A percentile compares a stretch with the other conserved stretches of the same genome.
Evolutionary conservation across 2,329 filamentous ascomycete genomes (phyloP).

Genomic region (Talaromyces sp.): DNA sequence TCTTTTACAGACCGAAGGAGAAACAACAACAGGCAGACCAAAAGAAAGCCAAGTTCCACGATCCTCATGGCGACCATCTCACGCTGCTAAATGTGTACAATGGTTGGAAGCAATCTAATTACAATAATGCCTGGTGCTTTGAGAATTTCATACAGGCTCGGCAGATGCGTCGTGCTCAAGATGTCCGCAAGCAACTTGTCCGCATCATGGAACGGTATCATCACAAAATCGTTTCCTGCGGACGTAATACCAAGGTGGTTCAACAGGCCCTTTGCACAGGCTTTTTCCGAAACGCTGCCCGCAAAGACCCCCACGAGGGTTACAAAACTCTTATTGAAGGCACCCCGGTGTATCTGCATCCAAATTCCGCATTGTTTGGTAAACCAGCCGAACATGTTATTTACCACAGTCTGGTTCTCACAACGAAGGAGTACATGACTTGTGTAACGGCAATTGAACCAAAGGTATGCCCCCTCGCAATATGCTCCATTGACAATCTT

Average conservation of each 20-base stretch:
- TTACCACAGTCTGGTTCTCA: conserved; percentile 60
- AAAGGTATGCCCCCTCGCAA: conserved; percentile 46
- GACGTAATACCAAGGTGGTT: conserved; percentile 78
- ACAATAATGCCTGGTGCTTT: conserved; percentile 84
- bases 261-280: conserved; percentile 84
- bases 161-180: conserved; percentile 80
- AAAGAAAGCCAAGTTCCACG: conserved; percentile 96
- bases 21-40: conserved; percentile 95
- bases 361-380: conserved; percentile 83
- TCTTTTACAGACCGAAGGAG: conserved; percentile 95
- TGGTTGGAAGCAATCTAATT: conserved; percentile 83
- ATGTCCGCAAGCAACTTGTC: conserved; percentile 85
- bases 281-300: conserved; percentile 91
- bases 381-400: conserved; percentile 96
- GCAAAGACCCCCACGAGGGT: conserved; percentile 92
- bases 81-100: conserved; percentile 97
- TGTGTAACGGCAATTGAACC: conserved; percentile 89
- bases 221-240: conserved; percentile 76
- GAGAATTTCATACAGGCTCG: conserved; percentile 97
- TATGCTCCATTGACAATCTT: conserved; percentile 1
- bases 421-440: conserved; percentile 94
- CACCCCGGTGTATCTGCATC: conserved; percentile 92
- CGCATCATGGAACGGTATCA: conserved; percentile 92
- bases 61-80: conserved; percentile 87
- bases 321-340: conserved; percentile 97